Evolutionary conservation across 2,329 filamentous ascomycete species (phyloP), one percentile per base, ranked within the genome.

Genomic region (Aspergillus eucalypticola): DNA sequence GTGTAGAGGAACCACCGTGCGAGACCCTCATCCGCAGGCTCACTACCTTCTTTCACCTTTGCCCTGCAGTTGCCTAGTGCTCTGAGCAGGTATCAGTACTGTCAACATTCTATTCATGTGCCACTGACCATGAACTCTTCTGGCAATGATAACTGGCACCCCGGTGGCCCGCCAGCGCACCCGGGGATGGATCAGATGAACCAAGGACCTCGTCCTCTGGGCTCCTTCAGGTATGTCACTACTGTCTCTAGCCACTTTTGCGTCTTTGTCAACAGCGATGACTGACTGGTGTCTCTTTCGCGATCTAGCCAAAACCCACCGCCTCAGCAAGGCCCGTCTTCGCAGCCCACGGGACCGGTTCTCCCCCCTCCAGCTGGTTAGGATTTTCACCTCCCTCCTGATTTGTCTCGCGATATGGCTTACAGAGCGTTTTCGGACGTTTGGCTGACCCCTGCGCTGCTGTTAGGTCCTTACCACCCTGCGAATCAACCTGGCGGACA

Each of bases 141-240:
- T 66, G 76, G 75, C 63, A 77, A 74, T 66, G 76, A 78, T 73
- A 75, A 70, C 60, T 79, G 76, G 76, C 76, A 78, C 67, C 73
- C 73, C 54, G 73, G 73, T 69, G 75, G 75, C 57, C 74, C 74
- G 52, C 76, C 75, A 61, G 71, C 75, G 61, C 76, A 78, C 69
- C 73, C 74, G 68, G 73, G 73, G 65, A 78, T 76, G 72, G 78
- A 76, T 62, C 77, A 73, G 64, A 72, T 77, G 71, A 76, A 67
- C 66, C 77, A 76, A 66, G 76, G 76, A 63, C 71, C 75, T 64
- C 75, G 78, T 63, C 75, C 77, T 46, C 69, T 79, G 66, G 76
- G 76, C 46, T 75, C 76, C 27, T 81, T 78, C 69, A 75, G 76
- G 78, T 80, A 77, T 64, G 74, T 35, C 68, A 21, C n/a, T 23